Evolutionary conservation across 768 basidiomycete genomes (phyloP).

Genomic region (Leccinum subgranulosum): DNA sequence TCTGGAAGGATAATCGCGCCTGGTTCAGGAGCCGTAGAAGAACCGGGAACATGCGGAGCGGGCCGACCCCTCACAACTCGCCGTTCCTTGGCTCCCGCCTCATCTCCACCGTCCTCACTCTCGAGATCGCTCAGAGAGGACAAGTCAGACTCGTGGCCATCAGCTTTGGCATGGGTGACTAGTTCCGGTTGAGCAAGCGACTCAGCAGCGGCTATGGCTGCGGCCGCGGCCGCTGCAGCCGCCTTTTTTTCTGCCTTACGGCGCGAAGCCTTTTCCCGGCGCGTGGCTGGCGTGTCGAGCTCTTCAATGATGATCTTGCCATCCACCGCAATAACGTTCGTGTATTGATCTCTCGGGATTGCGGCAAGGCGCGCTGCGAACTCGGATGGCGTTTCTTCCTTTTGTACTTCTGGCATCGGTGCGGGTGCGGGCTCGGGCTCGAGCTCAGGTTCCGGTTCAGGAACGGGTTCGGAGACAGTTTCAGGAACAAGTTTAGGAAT

Average conservation of each 20-base stretch:
- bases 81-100: slow-evolving; percentile 5
- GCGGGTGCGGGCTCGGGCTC: background rate
- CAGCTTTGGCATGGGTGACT: slow-evolving; percentile 5
- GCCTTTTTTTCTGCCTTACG: slow-evolving; percentile 39
- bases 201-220: slow-evolving; percentile 1
- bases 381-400: slow-evolving; percentile 13
- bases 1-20: slow-evolving; percentile 34
- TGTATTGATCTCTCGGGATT: slow-evolving; percentile 28
- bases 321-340: slow-evolving; percentile 33
- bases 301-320: slow-evolving; percentile 66
- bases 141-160: slow-evolving; percentile 38
- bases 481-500: background rate
- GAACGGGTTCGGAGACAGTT: background rate
- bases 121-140: slow-evolving; percentile 47
- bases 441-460: background rate
- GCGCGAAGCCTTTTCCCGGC: slow-evolving; percentile 53
- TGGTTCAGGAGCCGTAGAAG: slow-evolving; percentile 19
- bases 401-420: background rate
- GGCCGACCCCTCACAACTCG: background rate
- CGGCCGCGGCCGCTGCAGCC: slow-evolving; percentile 21
- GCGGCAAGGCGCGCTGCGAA: slow-evolving; percentile 27
- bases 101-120: slow-evolving; percentile 23
- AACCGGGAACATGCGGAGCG: slow-evolving; percentile 1
- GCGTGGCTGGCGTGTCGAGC: slow-evolving; percentile 67
- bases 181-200: background rate